Evolutionary conservation across 306 rosid genomes (phyloP).

Genomic region (Biancaea sappan): DNA sequence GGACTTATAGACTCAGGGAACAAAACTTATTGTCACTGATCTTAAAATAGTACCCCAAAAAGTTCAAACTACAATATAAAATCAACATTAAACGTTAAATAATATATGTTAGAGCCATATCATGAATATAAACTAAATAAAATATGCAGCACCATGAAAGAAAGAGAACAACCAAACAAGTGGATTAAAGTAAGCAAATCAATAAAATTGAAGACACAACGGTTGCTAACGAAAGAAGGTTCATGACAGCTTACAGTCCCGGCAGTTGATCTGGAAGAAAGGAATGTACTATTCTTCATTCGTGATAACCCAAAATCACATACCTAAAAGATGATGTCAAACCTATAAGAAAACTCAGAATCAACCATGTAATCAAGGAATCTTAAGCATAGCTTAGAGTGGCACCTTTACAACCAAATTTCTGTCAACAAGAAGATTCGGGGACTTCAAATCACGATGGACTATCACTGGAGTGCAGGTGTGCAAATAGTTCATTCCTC

Average conservation of each 20-base stretch:
- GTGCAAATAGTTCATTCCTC: conserved; percentile 97
- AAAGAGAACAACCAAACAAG: not conserved
- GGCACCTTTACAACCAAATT: conserved; percentile 90
- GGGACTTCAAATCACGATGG: conserved; percentile 96
- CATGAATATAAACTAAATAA: not conserved
- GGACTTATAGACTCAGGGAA: not conserved
- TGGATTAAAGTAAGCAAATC: conserved; percentile 25
- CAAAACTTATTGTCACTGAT: not conserved
- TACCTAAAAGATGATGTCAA: conserved; percentile 49
- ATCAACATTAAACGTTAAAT: not conserved
- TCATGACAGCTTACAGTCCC: conserved; percentile 78
- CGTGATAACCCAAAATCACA: conserved; percentile 96
- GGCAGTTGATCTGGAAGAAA: conserved; percentile 96
- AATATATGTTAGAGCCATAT: not conserved
- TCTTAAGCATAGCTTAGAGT: conserved; percentile 11
- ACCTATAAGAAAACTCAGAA: not conserved
- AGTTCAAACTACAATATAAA: not conserved
- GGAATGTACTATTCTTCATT: conserved; percentile 92
- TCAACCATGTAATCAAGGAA: not conserved
- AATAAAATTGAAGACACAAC: not conserved
- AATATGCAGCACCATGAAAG: not conserved
- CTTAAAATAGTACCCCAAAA: not conserved
- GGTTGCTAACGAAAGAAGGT: conserved; percentile 25
- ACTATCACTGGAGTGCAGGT: conserved; percentile 78
- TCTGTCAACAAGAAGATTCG: conserved; percentile 90